Evolutionary conservation across 2,329 filamentous ascomycete species (phyloP).

Genomic region (Diaporthe ampelina): DNA sequence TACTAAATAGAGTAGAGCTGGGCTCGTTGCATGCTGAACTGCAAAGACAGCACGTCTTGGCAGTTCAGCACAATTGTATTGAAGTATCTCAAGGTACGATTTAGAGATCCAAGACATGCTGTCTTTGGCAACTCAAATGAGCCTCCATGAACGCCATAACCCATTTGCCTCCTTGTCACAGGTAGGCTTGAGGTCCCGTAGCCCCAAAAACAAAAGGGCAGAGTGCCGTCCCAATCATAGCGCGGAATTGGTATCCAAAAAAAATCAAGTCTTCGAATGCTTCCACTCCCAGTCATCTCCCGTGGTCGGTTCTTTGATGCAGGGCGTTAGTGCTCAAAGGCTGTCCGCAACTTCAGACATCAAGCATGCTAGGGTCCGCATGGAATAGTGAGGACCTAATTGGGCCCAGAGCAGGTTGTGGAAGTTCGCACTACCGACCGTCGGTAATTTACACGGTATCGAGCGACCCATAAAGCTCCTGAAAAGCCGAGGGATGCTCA

Average conservation of each 20-base stretch:
- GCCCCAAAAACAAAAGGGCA: slow-evolving; percentile 1
- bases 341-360: background rate
- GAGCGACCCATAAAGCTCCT: background rate
- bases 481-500: slow-evolving; percentile 1
- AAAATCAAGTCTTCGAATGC: background rate
- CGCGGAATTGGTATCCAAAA: slow-evolving; percentile 33
- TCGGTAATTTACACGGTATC: slow-evolving; percentile 15
- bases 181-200: background rate
- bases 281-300: background rate
- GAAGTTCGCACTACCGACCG: background rate
- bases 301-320: background rate
- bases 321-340: background rate
- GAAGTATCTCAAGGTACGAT: background rate
- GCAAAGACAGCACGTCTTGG: background rate
- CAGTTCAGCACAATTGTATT: slow-evolving; percentile 7
- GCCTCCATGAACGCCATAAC: slow-evolving; percentile 24
- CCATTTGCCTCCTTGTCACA: slow-evolving; percentile 4
- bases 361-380: background rate
- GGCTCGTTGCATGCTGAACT: background rate
- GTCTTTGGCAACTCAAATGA: slow-evolving; percentile 5
- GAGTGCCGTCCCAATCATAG: slow-evolving; percentile 11
- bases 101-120: background rate
- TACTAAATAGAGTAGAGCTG: background rate
- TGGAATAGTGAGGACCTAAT: background rate
- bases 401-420: background rate